Evolutionary conservation across 441 rosid species (phyloP), one percentile per base, ranked within the genome.

Genomic region (Erysimum cheiri): DNA sequence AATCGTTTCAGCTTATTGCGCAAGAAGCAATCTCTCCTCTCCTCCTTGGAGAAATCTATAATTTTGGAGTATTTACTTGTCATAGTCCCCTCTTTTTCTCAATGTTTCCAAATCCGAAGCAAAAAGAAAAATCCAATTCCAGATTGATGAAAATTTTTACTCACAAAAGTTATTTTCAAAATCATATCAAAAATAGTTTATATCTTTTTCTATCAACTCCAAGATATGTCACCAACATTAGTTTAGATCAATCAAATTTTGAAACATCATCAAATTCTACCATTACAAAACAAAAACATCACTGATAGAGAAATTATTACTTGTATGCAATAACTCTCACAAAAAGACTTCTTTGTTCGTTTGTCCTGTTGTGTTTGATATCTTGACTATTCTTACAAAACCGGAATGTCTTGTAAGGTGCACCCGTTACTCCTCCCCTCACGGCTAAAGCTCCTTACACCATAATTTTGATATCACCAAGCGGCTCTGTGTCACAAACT

Each of bases 391-490:
- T 49, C 8, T 29, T 50, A 22, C 8, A 17, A 47, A 37, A 47
- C 53, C 43, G 36, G 22, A 48, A 31, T 72, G 37, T 72, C 59
- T 37, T 44, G 48, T 56, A 33, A 53, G 33, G 22, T 10, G 55
- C 28, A 47, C 29, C 3, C 8, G 17, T 29, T 36, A 48, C 28
- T 31, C 43, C 50, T 64, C 33, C 0, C 8, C 64, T 55, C 35
- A n/a, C 44, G 33, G n/a, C 64, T 72, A 8, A 54, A 22, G 35
- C 65, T 56, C 49, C 10, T 60, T 46, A 36, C 26, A 46, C 64
- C 64, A 17, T n/a, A 24, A 22, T 22, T 8, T 12, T 47, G 56
- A 15, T 22, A 65, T 39, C 8, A 39, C 46, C 70, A 64, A 33
- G 46, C 33, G 37, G 37, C 41, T 61, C 62, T 61, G 62, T 41